Conservation (phyloP, 2,329 filamentous ascomycete genomes). For the Corinectria fuckeliana region DNA sequence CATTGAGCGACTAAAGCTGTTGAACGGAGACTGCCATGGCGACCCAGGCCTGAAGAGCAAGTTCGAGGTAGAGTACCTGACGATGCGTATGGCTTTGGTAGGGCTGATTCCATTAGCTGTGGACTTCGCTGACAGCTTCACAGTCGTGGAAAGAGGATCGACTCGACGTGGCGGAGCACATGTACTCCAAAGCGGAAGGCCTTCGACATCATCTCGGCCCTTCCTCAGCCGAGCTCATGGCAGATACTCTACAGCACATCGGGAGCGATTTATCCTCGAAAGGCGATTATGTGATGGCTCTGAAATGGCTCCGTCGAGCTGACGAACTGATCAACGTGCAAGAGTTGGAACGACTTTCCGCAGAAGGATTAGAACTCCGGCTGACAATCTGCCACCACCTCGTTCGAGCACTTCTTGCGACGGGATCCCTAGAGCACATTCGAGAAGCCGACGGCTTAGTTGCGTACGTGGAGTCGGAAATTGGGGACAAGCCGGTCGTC, state of each 20-base stretch:
- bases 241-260: constrained; percentile 75
- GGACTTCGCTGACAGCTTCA: constrained; percentile 22
- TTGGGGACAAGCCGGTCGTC: constrained; percentile 70
- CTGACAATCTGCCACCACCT: constrained; percentile 70
- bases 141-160: constrained; percentile 78
- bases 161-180: constrained; percentile 78
- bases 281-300: constrained; percentile 60
- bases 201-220: constrained; percentile 51
- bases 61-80: constrained; percentile 67
- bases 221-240: constrained; percentile 63
- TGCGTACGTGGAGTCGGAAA: constrained; percentile 65
- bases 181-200: constrained; percentile 68
- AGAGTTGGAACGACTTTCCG: constrained; percentile 61
- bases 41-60: constrained; percentile 27
- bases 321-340: constrained; percentile 63
- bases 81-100: constrained; percentile 72
- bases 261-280: constrained; percentile 65
- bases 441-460: constrained; percentile 64
- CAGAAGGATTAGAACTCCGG: constrained; percentile 68
- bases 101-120: constrained; percentile 28
- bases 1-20: constrained; percentile 37
- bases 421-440: constrained; percentile 51
- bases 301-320: constrained; percentile 77
- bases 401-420: constrained; percentile 61
- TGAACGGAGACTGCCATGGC: not conserved